These are phyloP conservation scores for Maudiozyma humilis DNA, from an alignment of 1,139 yeast species.

Conservation along the genomic window DNA sequence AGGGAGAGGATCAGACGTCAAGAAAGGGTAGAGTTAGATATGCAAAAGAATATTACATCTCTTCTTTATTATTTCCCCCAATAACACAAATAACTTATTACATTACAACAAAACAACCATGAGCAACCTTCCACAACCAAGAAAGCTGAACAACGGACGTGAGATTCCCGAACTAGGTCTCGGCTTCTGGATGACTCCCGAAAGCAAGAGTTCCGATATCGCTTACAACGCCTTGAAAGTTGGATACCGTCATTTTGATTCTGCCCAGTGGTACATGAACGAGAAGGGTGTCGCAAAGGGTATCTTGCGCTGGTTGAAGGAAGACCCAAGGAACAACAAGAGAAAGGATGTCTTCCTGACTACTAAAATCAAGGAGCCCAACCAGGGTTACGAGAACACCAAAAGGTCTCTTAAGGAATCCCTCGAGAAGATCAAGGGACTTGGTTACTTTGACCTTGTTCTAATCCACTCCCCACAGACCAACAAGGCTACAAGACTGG, in stretches of 20 bases:
- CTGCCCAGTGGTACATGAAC: slow-evolving; percentile 51
- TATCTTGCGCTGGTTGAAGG: slow-evolving; percentile 44
- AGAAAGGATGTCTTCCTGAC: slow-evolving; percentile 5
- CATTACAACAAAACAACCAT: neutral
- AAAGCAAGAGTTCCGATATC: slow-evolving; percentile 33
- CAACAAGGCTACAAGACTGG: slow-evolving; percentile 3
- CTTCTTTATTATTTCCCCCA: no score
- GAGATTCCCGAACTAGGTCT: slow-evolving; percentile 50
- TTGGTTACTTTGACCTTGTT: slow-evolving; percentile 1
- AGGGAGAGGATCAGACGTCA: no score
- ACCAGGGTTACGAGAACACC: slow-evolving; percentile 4
- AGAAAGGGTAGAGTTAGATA: no score
- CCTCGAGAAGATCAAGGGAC: neutral
- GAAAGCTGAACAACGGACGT: slow-evolving; percentile 36
- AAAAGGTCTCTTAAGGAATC: neutral
- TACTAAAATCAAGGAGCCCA: slow-evolving; percentile 3
- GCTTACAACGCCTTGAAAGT: slow-evolving; percentile 45
- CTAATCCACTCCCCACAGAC: slow-evolving; percentile 4
- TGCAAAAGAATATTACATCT: no score
- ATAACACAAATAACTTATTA: no score
- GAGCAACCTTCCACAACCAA: slow-evolving; percentile 8
- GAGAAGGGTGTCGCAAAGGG: slow-evolving; percentile 47
- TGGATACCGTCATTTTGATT: slow-evolving; percentile 67
- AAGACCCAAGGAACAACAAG: slow-evolving; percentile 35
- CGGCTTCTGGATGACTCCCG: slow-evolving; percentile 47